These are phyloP conservation scores for Exophiala spinifera DNA, from an alignment of 2,329 filamentous ascomycete genomes.

Conservation along the genomic window DNA sequence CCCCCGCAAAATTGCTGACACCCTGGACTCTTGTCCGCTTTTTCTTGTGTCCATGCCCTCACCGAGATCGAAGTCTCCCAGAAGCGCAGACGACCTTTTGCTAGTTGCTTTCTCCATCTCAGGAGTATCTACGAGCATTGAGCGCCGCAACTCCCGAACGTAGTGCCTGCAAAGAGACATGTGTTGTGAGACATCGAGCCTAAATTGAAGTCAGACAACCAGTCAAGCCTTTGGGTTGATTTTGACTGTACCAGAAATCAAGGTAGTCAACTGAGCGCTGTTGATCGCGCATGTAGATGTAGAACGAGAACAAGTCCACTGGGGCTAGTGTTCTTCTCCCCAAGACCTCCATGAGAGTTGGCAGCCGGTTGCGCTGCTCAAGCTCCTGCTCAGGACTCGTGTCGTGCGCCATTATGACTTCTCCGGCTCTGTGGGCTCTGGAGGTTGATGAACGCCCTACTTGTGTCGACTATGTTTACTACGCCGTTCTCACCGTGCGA, in stretches of 20 bases:
- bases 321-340: conserved; percentile 91
- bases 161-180: conserved; percentile 96
- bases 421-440: no score
- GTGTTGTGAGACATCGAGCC: conserved; percentile 98
- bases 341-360: conserved; percentile 92
- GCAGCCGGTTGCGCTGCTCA: conserved; percentile 72
- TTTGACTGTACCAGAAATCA: conserved; percentile 81
- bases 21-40: conserved; percentile 78
- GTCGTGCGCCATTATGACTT: conserved; percentile 19
- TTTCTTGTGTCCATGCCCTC: conserved; percentile 54
- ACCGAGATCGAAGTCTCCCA: conserved; percentile 68
- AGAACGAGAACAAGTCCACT: conserved; percentile 97
- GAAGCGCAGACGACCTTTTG: conserved; percentile 76
- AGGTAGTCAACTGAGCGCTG: conserved; percentile 96
- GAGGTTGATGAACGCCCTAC: no score
- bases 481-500: no score
- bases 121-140: conserved; percentile 87
- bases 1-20: conserved; percentile 78
- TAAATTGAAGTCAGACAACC: conserved; percentile 38
- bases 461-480: no score
- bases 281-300: conserved; percentile 99
- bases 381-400: conserved; percentile 31
- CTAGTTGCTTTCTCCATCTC: conserved; percentile 78
- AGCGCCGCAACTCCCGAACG: conserved; percentile 89
- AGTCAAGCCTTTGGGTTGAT: no score